These are phyloP conservation scores for Acanthamoeba sp. DNA, from an alignment of 208 protist species.

Conservation along the genomic window DNA sequence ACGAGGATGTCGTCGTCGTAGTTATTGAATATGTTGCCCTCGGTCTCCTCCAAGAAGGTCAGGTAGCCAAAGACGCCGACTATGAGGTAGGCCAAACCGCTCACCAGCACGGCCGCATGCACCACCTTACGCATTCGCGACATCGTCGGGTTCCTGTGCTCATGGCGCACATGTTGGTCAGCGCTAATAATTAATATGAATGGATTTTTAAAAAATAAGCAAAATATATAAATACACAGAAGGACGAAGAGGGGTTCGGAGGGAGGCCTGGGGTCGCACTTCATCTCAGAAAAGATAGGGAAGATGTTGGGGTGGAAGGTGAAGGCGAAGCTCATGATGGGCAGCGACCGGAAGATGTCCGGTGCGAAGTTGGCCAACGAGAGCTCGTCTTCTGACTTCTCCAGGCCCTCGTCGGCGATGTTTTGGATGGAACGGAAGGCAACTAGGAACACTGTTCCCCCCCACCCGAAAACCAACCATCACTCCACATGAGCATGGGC, in stretches of 20 bases:
- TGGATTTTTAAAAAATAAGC: no score
- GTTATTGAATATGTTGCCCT: constrained; percentile 64
- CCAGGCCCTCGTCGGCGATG: constrained; percentile 7
- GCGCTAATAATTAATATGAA: no score
- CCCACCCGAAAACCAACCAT: no score
- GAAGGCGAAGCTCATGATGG: constrained; percentile 64
- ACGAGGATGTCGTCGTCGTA: constrained; percentile 36
- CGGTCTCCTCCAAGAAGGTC: constrained; percentile 52
- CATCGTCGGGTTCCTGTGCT: constrained; percentile 35
- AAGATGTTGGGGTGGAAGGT: constrained; percentile 69
- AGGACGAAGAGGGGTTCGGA: no score
- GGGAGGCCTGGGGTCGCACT: no score
- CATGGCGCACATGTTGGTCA: no score
- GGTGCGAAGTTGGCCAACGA: background rate
- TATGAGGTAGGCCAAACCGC: constrained; percentile 4
- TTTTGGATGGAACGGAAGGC: constrained; percentile 26
- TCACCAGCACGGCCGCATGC: background rate
- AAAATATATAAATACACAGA: no score
- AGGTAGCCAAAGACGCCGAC: constrained; percentile 65
- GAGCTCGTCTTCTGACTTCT: constrained; percentile 1
- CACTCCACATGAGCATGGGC: no score
- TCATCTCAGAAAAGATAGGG: constrained; percentile 39
- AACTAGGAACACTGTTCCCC: background rate
- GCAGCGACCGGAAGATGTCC: constrained; percentile 13
- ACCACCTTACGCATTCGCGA: background rate